Conservation (phyloP, 1,139 yeast species). For the Sugiyamaella xylanicola region DNA sequence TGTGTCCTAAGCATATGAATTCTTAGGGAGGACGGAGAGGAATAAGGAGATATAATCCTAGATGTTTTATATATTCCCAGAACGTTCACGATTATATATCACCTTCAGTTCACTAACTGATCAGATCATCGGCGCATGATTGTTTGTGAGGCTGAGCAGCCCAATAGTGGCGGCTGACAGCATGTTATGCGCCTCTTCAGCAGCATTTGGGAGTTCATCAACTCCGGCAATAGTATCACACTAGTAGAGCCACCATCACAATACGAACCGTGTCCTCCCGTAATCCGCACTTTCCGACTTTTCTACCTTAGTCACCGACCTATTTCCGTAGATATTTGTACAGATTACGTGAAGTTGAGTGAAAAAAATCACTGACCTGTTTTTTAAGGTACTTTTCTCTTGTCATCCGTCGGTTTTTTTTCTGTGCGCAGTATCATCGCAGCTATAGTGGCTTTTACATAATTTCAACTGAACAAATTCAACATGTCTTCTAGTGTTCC, state of each 20-base stretch:
- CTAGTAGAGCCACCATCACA: neutral
- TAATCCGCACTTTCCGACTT: neutral
- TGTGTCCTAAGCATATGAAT: conserved; percentile 6
- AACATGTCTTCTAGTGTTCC: conserved; percentile 80
- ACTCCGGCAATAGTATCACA: conserved; percentile 1
- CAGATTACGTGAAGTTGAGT: no score
- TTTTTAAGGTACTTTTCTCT: neutral
- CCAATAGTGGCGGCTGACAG: neutral
- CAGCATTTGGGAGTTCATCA: conserved; percentile 16
- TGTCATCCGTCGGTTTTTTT: neutral
- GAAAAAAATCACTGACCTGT: neutral
- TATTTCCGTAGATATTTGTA: no score
- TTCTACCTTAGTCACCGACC: no score
- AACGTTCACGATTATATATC: no score
- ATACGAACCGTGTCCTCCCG: conserved; percentile 13
- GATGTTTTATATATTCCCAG: no score
- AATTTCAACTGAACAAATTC: neutral
- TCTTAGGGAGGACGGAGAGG: no score
- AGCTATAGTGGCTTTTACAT: neutral
- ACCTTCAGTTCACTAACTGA: no score
- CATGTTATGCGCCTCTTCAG: neutral
- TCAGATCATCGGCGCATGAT: no score
- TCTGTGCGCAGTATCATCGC: neutral
- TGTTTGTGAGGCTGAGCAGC: conserved; percentile 11
- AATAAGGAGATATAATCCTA: no score